Evolutionary conservation across 2,329 filamentous ascomycete genomes (phyloP), one percentile per base, ranked within the genome.

Genomic region (Davidsoniella virescens): DNA sequence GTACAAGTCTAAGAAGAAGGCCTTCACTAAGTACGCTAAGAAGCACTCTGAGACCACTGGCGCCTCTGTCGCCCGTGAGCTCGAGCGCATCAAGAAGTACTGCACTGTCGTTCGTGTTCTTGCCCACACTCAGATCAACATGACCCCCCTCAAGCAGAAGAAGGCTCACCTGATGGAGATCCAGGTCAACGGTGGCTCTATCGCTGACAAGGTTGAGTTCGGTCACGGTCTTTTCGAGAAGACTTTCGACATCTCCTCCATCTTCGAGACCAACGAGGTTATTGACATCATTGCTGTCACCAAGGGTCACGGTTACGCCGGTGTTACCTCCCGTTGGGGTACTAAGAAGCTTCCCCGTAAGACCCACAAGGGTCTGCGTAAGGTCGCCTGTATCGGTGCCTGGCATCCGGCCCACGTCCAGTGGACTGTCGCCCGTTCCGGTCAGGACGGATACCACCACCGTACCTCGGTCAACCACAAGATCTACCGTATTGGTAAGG

Each of bases 1-100:
- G 92, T 98, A 98, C 85, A 94, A 94, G 84, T 87, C 82, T 80
- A 98, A 98, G 88, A 96, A 95, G 87, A 98, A 98, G 90, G 92
- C 92, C 57, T 98, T 98, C 79, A 98, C 92, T 80, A 95, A 94
- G 80, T 98, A 98, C 76, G 87, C 92, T 78, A 98, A 96, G 87
- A 90, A 94, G 82, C 87, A 96, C 83, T 87, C 90, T 58, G 90
- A 96, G 78, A 82, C 73, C 76, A 84, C 71, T 72, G 88, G 87
- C 65, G 75, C 85, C 62, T 87, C 86, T 65, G 84, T 96, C 76
- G 87, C 84, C 71, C 85, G 86, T 68, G 92, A 98, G 74, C 82
- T 98, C 67, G 92, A 96, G 84, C 88, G 92, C 73, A 96, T 98
- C 75, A 94, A 95, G 87, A 96, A 96, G 80, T 98, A 98, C 87